These are phyloP conservation scores for Ogataea zsoltii DNA, from an alignment of 805 yeast species.

Conservation along the genomic window DNA sequence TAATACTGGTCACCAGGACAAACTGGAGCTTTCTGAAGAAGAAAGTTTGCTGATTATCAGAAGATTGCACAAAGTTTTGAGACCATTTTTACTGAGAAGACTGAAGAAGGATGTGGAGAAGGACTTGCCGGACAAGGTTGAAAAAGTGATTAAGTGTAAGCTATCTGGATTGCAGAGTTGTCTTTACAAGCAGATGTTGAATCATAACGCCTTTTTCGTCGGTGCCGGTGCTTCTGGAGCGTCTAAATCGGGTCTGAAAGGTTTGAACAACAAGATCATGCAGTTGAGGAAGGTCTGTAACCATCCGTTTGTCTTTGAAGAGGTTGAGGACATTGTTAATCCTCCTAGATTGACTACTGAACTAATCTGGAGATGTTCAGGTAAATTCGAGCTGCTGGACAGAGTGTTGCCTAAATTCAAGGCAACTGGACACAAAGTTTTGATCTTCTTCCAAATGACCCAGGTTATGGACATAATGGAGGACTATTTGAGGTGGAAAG, in stretches of 20 bases:
- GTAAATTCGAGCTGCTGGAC: slow-evolving; percentile 79
- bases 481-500: slow-evolving; percentile 68
- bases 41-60: slow-evolving; percentile 78
- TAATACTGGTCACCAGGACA: slow-evolving; percentile 79
- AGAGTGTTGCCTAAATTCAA: slow-evolving; percentile 74
- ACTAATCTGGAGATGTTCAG: slow-evolving; percentile 72
- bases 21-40: slow-evolving; percentile 81
- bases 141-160: slow-evolving; percentile 78
- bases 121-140: slow-evolving; percentile 82
- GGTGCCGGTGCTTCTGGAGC: slow-evolving; percentile 60
- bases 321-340: slow-evolving; percentile 70
- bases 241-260: slow-evolving; percentile 67
- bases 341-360: slow-evolving; percentile 64
- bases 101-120: slow-evolving; percentile 86
- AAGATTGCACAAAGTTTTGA: slow-evolving; percentile 81
- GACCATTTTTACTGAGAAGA: slow-evolving; percentile 84
- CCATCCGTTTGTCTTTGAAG: slow-evolving; percentile 86
- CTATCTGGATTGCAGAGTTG: slow-evolving; percentile 69
- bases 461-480: slow-evolving; percentile 91
- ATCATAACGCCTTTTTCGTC: slow-evolving; percentile 65
- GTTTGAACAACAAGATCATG: slow-evolving; percentile 81
- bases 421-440: slow-evolving; percentile 72
- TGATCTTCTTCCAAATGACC: slow-evolving; percentile 87
- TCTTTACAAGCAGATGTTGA: slow-evolving; percentile 76
- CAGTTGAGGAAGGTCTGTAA: slow-evolving; percentile 83